These are phyloP conservation scores for Puccinia novopanici DNA, from an alignment of 1,284 basidiomycete genomes.

Conservation along the genomic window DNA sequence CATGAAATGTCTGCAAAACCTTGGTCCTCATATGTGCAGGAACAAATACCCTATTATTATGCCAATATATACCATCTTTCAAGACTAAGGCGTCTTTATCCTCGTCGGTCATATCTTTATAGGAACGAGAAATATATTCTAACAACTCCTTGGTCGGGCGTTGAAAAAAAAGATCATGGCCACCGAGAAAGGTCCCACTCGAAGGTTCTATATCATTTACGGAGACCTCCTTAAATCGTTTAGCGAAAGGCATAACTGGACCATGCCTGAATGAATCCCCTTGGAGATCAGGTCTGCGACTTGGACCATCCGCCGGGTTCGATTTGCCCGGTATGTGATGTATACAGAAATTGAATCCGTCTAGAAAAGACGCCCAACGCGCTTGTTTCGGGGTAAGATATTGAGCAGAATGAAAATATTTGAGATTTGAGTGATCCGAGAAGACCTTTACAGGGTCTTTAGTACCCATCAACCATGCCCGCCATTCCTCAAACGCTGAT, in stretches of 20 bases:
- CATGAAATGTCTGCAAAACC: background rate
- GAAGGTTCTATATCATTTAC: background rate
- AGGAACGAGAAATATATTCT: background rate
- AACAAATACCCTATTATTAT: background rate
- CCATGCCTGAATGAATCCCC: background rate
- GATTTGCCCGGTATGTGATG: slow-evolving; percentile 10
- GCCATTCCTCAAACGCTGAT: slow-evolving; percentile 2
- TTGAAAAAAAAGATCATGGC: background rate
- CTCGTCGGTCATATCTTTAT: background rate
- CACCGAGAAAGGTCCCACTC: too few relatives aligned
- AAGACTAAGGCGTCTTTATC: too few relatives aligned
- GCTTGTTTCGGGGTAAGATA: slow-evolving; percentile 19
- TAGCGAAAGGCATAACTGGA: background rate
- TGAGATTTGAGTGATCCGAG: slow-evolving; percentile 30
- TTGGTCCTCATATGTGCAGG: background rate
- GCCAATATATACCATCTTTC: background rate
- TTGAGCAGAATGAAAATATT: background rate
- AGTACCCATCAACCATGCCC: too few relatives aligned
- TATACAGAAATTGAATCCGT: slow-evolving; percentile 15
- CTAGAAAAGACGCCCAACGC: slow-evolving; percentile 12
- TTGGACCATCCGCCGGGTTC: slow-evolving; percentile 19
- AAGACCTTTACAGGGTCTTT: background rate
- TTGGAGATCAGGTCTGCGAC: background rate
- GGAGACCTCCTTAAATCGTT: background rate
- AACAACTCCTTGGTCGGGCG: background rate